Evolutionary conservation across 1,284 basidiomycete genomes (phyloP).

Genomic region (Irpex sp.): DNA sequence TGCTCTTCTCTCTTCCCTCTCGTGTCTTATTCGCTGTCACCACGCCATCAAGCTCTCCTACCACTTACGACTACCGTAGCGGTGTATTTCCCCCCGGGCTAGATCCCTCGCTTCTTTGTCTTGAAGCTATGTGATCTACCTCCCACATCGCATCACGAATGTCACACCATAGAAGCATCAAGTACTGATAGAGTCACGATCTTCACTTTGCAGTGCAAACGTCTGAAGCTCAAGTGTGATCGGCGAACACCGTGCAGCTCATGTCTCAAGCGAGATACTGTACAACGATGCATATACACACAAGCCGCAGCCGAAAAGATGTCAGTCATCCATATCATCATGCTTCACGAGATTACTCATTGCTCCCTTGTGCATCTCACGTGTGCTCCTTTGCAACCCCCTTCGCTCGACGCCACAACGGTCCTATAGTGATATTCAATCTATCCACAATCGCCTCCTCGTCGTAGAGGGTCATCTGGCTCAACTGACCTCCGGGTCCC

Average conservation of each 20-base stretch:
- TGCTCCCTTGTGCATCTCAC: background rate
- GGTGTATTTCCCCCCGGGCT: too few relatives aligned
- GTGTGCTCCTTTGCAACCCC: background rate
- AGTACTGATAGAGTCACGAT: background rate
- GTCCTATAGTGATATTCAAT: slow-evolving; percentile 64
- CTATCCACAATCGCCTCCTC: slow-evolving; percentile 73
- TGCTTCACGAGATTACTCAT: background rate
- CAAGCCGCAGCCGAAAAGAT: slow-evolving; percentile 81
- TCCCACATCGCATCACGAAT: background rate
- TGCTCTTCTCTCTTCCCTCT: background rate
- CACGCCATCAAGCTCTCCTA: background rate
- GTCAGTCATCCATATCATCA: slow-evolving; percentile 35
- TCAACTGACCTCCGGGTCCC: slow-evolving; percentile 32
- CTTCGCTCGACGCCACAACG: background rate
- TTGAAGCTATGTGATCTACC: background rate
- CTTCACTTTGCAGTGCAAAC: slow-evolving; percentile 60
- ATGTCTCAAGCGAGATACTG: slow-evolving; percentile 74
- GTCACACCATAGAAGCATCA: background rate
- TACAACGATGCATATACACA: slow-evolving; percentile 69
- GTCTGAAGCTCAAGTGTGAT: slow-evolving; percentile 79
- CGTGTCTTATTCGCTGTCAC: too few relatives aligned
- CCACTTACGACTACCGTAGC: too few relatives aligned
- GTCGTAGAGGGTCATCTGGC: slow-evolving; percentile 53
- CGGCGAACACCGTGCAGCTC: slow-evolving; percentile 69
- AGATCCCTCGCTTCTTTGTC: too few relatives aligned